phyloP scores from a whole-genome alignment of 192 early-diverging fungal genomes.

The Oehlia diaphana region DNA sequence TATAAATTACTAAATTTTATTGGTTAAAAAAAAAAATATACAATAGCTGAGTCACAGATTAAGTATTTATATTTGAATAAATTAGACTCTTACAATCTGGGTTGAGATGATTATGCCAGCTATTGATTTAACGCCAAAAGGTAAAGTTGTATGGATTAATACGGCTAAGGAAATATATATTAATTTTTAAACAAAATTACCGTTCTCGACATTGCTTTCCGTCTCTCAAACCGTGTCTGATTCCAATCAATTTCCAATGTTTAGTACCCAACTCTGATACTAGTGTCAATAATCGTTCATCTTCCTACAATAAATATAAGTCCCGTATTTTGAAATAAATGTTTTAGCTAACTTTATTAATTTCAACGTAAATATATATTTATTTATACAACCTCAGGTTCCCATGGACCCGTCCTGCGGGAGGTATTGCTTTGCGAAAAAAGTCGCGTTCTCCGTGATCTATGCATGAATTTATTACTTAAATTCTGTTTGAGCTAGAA shows the following conservation, averaged over 20 bases:
- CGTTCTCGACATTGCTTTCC: conserved; percentile 35
- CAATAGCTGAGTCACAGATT: not conserved
- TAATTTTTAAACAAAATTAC: conserved; percentile 17
- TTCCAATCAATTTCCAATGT: conserved; percentile 27
- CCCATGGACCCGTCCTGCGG: not conserved
- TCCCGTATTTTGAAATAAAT: too few species aligned
- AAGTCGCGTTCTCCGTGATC: not conserved
- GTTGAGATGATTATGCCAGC: conserved; percentile 18
- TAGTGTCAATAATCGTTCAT: conserved; percentile 9
- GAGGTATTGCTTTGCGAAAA: not conserved
- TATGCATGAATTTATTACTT: not conserved
- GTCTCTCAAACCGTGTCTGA: conserved; percentile 14
- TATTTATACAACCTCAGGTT: not conserved
- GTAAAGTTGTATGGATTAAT: not conserved
- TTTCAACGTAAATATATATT: too few species aligned
- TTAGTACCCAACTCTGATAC: conserved; percentile 14
- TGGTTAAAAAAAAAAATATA: not conserved
- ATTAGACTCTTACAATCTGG: conserved; percentile 19
- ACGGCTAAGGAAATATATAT: too few species aligned
- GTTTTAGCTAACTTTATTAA: too few species aligned
- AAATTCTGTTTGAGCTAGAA: not conserved
- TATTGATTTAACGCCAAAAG: not conserved
- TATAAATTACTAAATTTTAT: conserved; percentile 6
- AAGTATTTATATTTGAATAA: not conserved
- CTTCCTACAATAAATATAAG: conserved; percentile 17